Evolutionary conservation across 2,329 filamentous ascomycete genomes (phyloP), one percentile per base, ranked within the genome.

Genomic region (Colletotrichum sp.): DNA sequence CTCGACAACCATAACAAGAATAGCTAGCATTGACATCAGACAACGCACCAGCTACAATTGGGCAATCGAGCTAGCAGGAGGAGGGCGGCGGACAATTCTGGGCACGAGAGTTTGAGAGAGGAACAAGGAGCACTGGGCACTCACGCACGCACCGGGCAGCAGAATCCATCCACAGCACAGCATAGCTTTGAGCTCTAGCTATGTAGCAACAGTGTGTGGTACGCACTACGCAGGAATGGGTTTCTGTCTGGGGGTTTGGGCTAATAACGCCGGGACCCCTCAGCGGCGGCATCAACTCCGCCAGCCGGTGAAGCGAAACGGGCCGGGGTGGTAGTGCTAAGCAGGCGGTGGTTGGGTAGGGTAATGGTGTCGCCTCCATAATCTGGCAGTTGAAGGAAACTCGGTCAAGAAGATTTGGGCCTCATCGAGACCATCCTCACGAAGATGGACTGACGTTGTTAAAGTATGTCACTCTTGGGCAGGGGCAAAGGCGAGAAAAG

Each of bases 221-320:
- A 52, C 44, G 25, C 28, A 30, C 27, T 13, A 52, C 44, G 25
- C 28, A 30, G 22, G 57, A n/a, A 19, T 60, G 57, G 57, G 27
- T 32, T 63, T 63, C 30, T 32, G 30, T 61, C 36, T 52, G 55
- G 52, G n/a, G n/a, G 48, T 68, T 44, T 48, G 57, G 48, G 71
- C 70, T 65, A 76, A 22, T 27, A 34, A 39, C 74, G 74, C 74
- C 74, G 63, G 74, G 73, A 36, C 74, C 70, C 44, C 74, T 76
- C 70, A 57, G 64, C 64, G 74, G 64, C 74, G 71, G 74, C 74
- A 69, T 76, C 73, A 27, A 74, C 74, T 76, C 74, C 74, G 74
- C 74, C 74, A 74, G 71, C 74, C 74, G 74, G 74, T 76, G 74
- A 76, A 69, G 74, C 74, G 65, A 76, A 74, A 60, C 70, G 70